Evolutionary conservation across 2,329 filamentous ascomycete genomes (phyloP).

Genomic region (Diaporthe capsici): DNA sequence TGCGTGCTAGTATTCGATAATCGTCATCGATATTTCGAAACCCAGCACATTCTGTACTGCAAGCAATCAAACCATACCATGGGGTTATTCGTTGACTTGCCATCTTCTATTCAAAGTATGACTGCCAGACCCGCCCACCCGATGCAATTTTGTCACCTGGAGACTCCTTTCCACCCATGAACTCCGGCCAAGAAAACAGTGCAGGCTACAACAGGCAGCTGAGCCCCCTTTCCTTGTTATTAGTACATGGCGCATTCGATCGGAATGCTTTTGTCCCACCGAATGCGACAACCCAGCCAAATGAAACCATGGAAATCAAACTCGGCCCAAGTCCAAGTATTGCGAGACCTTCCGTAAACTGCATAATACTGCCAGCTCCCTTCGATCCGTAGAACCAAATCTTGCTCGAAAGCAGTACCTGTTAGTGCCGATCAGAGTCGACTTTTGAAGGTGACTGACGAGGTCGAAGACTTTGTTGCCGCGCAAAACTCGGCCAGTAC

Average conservation of each 20-base stretch:
- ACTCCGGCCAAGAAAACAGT: conserved; percentile 12
- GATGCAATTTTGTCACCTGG: conserved; percentile 18
- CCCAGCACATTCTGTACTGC: neutral
- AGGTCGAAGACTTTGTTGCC: neutral
- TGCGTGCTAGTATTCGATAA: neutral
- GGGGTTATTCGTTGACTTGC: neutral
- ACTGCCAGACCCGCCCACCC: neutral
- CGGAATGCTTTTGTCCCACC: neutral
- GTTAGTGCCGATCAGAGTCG: neutral
- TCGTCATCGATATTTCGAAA: neutral
- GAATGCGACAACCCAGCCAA: neutral
- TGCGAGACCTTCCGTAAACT: neutral
- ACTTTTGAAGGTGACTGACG: neutral
- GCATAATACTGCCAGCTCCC: neutral
- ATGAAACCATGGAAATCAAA: neutral
- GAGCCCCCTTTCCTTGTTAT: neutral
- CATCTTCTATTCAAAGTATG: neutral
- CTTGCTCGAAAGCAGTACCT: neutral
- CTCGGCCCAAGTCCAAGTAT: too few species aligned
- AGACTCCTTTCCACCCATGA: conserved; percentile 7
- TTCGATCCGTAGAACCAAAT: neutral
- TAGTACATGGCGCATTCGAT: neutral
- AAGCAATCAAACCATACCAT: neutral
- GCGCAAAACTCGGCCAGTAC: neutral
- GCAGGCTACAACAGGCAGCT: neutral